phyloP scores from a whole-genome alignment of 352 stramenopile species.

The Peronosclerospora sorghi region DNA sequence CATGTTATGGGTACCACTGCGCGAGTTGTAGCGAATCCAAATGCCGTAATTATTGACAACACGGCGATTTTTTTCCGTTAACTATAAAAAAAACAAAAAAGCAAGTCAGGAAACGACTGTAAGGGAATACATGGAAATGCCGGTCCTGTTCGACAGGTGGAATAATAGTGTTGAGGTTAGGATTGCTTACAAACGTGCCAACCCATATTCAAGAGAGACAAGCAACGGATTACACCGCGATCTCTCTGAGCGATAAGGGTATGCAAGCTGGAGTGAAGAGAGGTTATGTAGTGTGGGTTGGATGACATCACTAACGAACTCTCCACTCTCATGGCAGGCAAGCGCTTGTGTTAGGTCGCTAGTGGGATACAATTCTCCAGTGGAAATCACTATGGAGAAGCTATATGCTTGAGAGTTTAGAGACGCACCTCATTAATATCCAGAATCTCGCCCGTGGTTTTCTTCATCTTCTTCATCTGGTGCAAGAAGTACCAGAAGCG shows the following conservation, averaged over 20 bases:
- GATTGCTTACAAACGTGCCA: conserved; percentile 16
- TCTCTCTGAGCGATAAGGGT: conserved; percentile 56
- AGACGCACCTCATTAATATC: conserved; percentile 94
- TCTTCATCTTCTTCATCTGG: conserved; percentile 99
- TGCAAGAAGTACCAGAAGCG: conserved; percentile 99
- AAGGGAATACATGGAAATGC: too few species aligned
- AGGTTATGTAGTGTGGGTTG: conserved; percentile 12
- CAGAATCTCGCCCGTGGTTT: conserved; percentile 99
- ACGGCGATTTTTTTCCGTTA: conserved; percentile 96
- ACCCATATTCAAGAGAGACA: conserved; percentile 32
- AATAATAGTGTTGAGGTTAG: conserved; percentile 18
- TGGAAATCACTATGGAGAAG: conserved; percentile 4
- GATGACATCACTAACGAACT: neutral
- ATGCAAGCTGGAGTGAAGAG: conserved; percentile 79
- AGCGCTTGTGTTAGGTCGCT: conserved; percentile 53
- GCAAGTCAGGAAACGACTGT: neutral
- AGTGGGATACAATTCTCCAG: conserved; percentile 25
- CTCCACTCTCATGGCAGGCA: conserved; percentile 79
- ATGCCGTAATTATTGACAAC: conserved; percentile 99
- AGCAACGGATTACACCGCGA: conserved; percentile 70
- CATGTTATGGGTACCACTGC: conserved; percentile 99
- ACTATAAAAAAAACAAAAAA: conserved; percentile 33
- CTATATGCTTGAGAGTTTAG: neutral
- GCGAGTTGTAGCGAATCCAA: conserved; percentile 99
- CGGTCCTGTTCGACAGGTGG: too few species aligned